Conservation (phyloP, 1,284 basidiomycete species). For the Papiliotrema terrestris region DNA sequence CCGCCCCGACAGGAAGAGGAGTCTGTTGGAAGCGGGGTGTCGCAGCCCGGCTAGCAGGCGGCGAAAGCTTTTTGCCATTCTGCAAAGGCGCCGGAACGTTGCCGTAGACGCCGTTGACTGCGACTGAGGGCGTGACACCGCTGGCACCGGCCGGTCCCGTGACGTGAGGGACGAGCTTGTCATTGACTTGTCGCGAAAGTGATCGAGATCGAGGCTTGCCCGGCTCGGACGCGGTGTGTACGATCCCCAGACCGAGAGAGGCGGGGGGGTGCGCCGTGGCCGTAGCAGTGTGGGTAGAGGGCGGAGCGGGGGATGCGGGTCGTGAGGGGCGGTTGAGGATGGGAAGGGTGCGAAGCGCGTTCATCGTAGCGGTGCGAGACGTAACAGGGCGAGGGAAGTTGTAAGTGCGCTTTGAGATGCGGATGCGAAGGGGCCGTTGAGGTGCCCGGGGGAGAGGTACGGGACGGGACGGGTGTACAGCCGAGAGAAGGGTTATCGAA, state of each 20-base stretch:
- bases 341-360: slow-evolving; percentile 47
- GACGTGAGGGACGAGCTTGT: slow-evolving; percentile 10
- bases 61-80: slow-evolving; percentile 21
- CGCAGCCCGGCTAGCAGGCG: slow-evolving; percentile 25
- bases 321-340: slow-evolving; percentile 49
- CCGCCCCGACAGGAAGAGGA: slow-evolving; percentile 9
- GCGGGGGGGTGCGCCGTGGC: slow-evolving; percentile 16
- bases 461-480: background rate
- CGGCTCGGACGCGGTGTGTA: slow-evolving; percentile 8
- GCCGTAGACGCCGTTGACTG: slow-evolving; percentile 5
- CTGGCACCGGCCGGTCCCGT: slow-evolving; percentile 11
- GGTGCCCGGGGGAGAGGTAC: background rate
- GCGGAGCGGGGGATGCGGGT: slow-evolving; percentile 42
- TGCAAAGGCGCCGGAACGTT: background rate
- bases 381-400: background rate
- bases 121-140: background rate
- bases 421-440: background rate
- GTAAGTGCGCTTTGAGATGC: background rate
- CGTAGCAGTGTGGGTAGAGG: slow-evolving; percentile 24
- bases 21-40: slow-evolving; percentile 25
- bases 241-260: slow-evolving; percentile 9
- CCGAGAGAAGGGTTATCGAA: background rate
- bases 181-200: slow-evolving; percentile 29
- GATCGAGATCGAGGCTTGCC: slow-evolving; percentile 29
- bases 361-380: slow-evolving; percentile 28